phyloP scores from a whole-genome alignment of 1,284 basidiomycete species.

The Rhodotorula sp. region DNA sequence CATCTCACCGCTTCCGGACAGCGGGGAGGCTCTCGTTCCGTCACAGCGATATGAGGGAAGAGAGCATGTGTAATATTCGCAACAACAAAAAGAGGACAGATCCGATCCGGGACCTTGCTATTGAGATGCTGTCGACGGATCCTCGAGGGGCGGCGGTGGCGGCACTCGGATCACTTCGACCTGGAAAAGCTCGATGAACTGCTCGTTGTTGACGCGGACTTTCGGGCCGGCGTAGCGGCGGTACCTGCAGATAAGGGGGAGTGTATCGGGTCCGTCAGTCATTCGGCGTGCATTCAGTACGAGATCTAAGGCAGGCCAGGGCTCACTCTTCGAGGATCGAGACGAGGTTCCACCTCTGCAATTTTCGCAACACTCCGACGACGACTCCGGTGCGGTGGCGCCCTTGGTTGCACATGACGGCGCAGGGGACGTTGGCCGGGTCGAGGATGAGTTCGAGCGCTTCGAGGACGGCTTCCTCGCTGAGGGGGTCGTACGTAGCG shows the following conservation, averaged over 20 bases:
- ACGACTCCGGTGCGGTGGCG: constrained; percentile 56
- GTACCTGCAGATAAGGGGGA: neutral
- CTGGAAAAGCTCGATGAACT: constrained; percentile 58
- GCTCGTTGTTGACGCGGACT: constrained; percentile 56
- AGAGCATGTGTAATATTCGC: no score
- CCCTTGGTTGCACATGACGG: constrained; percentile 58
- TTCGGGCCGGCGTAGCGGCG: constrained; percentile 55
- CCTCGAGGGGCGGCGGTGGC: neutral
- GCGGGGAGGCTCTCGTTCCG: no score
- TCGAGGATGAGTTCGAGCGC: constrained; percentile 55
- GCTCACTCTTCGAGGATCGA: constrained; percentile 55
- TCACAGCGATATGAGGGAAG: no score
- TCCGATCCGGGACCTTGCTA: no score
- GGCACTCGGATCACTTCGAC: constrained; percentile 22
- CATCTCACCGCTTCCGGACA: no score
- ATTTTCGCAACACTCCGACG: constrained; percentile 53
- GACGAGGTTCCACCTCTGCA: constrained; percentile 55
- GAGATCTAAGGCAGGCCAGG: neutral
- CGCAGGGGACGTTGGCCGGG: constrained; percentile 53
- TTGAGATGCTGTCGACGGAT: neutral
- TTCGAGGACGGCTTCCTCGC: constrained; percentile 56
- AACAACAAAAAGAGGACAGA: no score
- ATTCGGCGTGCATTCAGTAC: neutral
- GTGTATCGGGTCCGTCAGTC: neutral
- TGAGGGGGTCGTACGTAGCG: constrained; percentile 50